Evolutionary conservation across 805 yeast genomes (phyloP).

Genomic region (Saccharomycodes ludwigii): DNA sequence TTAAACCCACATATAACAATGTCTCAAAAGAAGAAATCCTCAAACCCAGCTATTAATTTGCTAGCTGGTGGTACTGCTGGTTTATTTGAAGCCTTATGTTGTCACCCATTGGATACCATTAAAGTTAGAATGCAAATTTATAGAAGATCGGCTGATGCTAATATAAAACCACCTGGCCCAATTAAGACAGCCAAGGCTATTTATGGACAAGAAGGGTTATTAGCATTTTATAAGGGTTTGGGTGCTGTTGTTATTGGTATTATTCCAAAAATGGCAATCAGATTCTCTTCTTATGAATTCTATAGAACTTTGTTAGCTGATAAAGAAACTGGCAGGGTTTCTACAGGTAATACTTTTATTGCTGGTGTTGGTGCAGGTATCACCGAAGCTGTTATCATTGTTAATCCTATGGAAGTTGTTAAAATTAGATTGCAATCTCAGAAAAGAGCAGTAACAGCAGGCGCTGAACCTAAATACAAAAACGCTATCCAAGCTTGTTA

Average conservation of each 20-base stretch:
- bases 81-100: slow-evolving; percentile 88
- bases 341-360: slow-evolving; percentile 65
- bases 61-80: slow-evolving; percentile 97
- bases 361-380: slow-evolving; percentile 98
- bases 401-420: slow-evolving; percentile 95
- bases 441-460: slow-evolving; percentile 65
- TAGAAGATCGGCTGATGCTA: slow-evolving; percentile 45
- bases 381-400: slow-evolving; percentile 89
- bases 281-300: slow-evolving; percentile 89
- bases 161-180: slow-evolving; percentile 71
- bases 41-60: slow-evolving; percentile 46
- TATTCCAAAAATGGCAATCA: slow-evolving; percentile 95
- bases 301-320: slow-evolving; percentile 60
- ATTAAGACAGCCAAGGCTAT: slow-evolving; percentile 69
- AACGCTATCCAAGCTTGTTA: slow-evolving; percentile 87
- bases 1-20: slow-evolving; percentile 7
- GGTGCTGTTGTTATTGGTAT: slow-evolving; percentile 97
- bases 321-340: slow-evolving; percentile 45
- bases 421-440: slow-evolving; percentile 95
- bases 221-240: slow-evolving; percentile 86
- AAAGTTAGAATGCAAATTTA: slow-evolving; percentile 95
- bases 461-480: slow-evolving; percentile 68
- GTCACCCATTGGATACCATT: slow-evolving; percentile 97
- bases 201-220: slow-evolving; percentile 65
- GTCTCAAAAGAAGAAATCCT: slow-evolving; percentile 24